Evolutionary conservation across 2,329 filamentous ascomycete genomes (phyloP).

Genomic region (Lithohypha guttulata): DNA sequence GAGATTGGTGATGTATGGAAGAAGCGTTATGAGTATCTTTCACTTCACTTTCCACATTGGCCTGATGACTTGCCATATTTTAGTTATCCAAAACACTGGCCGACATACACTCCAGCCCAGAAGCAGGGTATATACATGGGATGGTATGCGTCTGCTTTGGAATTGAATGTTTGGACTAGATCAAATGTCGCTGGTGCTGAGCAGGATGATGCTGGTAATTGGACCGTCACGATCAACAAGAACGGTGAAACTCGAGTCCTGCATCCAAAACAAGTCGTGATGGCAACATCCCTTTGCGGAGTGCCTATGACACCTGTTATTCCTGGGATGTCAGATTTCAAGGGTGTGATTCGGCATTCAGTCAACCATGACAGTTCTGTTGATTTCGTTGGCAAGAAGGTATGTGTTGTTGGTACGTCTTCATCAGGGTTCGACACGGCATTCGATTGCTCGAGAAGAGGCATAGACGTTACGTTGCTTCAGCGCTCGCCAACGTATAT

Average conservation of each 20-base stretch:
- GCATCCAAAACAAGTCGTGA: slow-evolving; percentile 22
- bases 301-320: slow-evolving; percentile 25
- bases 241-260: slow-evolving; percentile 20
- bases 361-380: slow-evolving; percentile 19
- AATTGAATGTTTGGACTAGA: slow-evolving; percentile 24
- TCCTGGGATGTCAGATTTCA: slow-evolving; percentile 23
- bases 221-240: slow-evolving; percentile 21
- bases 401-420: slow-evolving; percentile 25
- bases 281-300: slow-evolving; percentile 23
- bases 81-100: slow-evolving; percentile 26
- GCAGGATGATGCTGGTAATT: slow-evolving; percentile 16
- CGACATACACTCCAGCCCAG: slow-evolving; percentile 25
- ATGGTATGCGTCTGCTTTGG: slow-evolving; percentile 24
- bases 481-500: slow-evolving; percentile 27
- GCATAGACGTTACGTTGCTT: slow-evolving; percentile 24
- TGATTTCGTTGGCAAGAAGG: slow-evolving; percentile 24
- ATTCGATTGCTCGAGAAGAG: slow-evolving; percentile 21
- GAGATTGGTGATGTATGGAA: slow-evolving; percentile 25
- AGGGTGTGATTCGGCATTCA: slow-evolving; percentile 22
- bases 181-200: slow-evolving; percentile 20
- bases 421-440: slow-evolving; percentile 25
- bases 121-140: slow-evolving; percentile 25
- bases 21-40: slow-evolving; percentile 27
- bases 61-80: slow-evolving; percentile 25
- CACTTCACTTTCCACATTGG: slow-evolving; percentile 26